Evolutionary conservation across 2,329 filamentous ascomycete species (phyloP).

Genomic region (Beauveria medogensis): DNA sequence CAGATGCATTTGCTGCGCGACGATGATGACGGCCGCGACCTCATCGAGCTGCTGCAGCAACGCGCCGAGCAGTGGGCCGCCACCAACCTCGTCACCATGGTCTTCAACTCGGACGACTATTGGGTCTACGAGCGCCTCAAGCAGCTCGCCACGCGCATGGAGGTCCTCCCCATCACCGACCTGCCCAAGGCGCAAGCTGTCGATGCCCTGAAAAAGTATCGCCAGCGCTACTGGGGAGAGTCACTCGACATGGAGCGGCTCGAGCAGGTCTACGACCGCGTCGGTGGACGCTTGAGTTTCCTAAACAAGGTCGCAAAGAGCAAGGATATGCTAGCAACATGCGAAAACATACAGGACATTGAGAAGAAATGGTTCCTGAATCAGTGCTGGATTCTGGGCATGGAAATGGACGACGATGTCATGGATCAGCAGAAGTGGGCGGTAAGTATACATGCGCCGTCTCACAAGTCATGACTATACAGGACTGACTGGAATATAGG

Average conservation of each 20-base stretch:
- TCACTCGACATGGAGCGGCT: slow-evolving; percentile 46
- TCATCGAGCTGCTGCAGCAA: slow-evolving; percentile 92
- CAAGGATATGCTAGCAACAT: slow-evolving; percentile 68
- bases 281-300: slow-evolving; percentile 84
- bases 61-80: slow-evolving; percentile 95
- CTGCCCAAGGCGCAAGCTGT: slow-evolving; percentile 72
- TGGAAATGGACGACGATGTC: slow-evolving; percentile 86
- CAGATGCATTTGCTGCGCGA: slow-evolving; percentile 86
- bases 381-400: slow-evolving; percentile 65
- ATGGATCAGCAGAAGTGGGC: slow-evolving; percentile 98
- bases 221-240: slow-evolving; percentile 69
- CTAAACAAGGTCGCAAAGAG: slow-evolving; percentile 87
- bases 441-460: slow-evolving; percentile 39
- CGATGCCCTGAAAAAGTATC: slow-evolving; percentile 67
- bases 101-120: slow-evolving; percentile 96
- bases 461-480: not conserved
- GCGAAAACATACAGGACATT: slow-evolving; percentile 60
- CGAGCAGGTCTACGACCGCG: slow-evolving; percentile 72
- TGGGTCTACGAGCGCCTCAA: slow-evolving; percentile 97
- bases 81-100: slow-evolving; percentile 77
- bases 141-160: slow-evolving; percentile 87
- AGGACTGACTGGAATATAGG: slow-evolving; percentile 34
- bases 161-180: slow-evolving; percentile 80
- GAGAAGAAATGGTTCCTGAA: slow-evolving; percentile 74
- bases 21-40: slow-evolving; percentile 84